Evolutionary conservation across 208 protist genomes (phyloP).

Genomic region (Novymonas esmeraldas): DNA sequence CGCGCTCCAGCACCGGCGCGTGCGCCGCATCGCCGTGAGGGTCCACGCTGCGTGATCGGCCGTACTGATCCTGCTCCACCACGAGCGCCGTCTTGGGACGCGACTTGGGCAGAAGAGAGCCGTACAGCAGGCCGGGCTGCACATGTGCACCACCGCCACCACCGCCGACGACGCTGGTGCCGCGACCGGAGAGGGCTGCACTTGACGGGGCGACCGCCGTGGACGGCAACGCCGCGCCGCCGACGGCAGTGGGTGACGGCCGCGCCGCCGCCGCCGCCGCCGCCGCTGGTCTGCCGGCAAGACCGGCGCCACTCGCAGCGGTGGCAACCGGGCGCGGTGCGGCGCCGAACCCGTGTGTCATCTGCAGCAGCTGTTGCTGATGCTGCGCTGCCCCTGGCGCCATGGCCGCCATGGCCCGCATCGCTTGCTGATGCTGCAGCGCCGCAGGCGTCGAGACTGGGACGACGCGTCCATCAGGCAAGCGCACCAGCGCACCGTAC

Average conservation of each 20-base stretch:
- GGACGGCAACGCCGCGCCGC: constrained; percentile 13
- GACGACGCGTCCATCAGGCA: constrained; percentile 21
- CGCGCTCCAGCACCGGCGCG: constrained; percentile 20
- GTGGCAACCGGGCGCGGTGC: no score
- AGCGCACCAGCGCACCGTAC: constrained; percentile 1
- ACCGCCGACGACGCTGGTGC: neutral
- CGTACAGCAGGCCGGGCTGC: constrained; percentile 59
- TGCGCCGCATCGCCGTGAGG: constrained; percentile 20
- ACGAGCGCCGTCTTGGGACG: constrained; percentile 45
- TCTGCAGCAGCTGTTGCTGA: neutral
- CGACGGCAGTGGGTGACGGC: neutral
- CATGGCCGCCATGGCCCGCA: neutral
- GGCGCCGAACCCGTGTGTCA: no score
- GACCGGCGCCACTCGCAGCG: no score
- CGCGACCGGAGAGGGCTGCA: neutral
- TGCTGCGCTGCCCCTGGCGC: neutral
- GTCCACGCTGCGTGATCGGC: constrained; percentile 24
- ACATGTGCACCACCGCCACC: constrained; percentile 19
- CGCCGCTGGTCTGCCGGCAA: neutral
- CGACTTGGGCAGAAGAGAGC: constrained; percentile 55
- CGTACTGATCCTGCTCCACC: constrained; percentile 22
- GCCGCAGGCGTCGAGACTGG: constrained; percentile 19
- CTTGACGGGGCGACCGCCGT: constrained; percentile 4
- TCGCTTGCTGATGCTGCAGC: constrained; percentile 2
- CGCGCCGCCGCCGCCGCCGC: neutral